Evolutionary conservation across 192 early-diverging fungal species (phyloP), one percentile per base, ranked within the genome.

Genomic region (Glomus cerebriforme): DNA sequence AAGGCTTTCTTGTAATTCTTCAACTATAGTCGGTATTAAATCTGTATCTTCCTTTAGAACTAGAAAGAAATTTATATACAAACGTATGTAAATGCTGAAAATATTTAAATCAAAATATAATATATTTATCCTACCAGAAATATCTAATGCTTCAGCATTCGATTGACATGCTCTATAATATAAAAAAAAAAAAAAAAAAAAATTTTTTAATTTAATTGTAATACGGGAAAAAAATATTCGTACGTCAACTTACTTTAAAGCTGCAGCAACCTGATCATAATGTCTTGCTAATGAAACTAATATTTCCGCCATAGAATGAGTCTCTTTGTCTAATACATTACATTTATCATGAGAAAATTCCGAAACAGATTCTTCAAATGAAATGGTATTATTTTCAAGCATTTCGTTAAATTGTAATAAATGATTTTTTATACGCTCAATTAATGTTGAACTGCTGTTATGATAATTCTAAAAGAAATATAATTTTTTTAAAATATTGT

Each of bases 181-280:
- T 59, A 34, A 32, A 58, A 59, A 15, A 74, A 35, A 58, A 13
- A 31, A 17, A 26, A 54, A 32, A 31, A 27, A 43, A 49, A 10
- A 32, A n/a, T n/a, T n/a, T n/a, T n/a, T n/a, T n/a, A n/a, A n/a
- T n/a, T 26, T 32, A 13, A 72, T 59, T 5, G 49, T 12, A 7
- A 31, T 35, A 22, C 4, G 8, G 8, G 49, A 59, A 37, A 45
- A 10, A 60, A 22, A 35, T 22, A 31, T 22, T 34, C 15, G 8
- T 37, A 27, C 1, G 0, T 12, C 24, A 70, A 71, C 75, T 22
- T 70, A 87, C 86, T 85, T 81, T 32, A 85, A 78, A 6, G 86
- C 86, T 22, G 76, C 82, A 24, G 82, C 74, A 19, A 87, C 71
- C 78, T 87, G 86, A 67, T 82, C 84, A 77, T 85, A 85, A 80